Evolutionary conservation across 805 yeast genomes (phyloP).

Genomic region (Lachancea meyersii): DNA sequence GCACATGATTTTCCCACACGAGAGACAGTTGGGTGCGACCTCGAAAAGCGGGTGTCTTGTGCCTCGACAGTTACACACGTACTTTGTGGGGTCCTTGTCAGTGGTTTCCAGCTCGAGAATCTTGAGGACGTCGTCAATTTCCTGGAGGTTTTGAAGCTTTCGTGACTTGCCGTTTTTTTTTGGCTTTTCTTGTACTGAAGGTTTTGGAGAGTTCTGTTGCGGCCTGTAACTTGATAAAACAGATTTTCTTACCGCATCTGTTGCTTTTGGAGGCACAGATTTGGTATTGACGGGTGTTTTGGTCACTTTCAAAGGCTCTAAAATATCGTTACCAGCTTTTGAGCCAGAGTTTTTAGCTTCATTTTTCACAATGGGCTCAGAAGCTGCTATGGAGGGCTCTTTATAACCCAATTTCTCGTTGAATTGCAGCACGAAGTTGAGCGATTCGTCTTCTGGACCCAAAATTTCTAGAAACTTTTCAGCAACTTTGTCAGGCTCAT

Average conservation of each 20-base stretch:
- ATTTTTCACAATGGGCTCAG: background rate
- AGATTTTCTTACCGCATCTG: background rate
- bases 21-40: slow-evolving; percentile 85
- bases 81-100: slow-evolving; percentile 18
- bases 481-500: slow-evolving; percentile 25
- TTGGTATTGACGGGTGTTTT: background rate
- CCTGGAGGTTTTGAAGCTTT: slow-evolving; percentile 52
- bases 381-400: background rate
- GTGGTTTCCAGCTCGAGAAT: slow-evolving; percentile 41
- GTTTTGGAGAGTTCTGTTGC: background rate
- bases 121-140: slow-evolving; percentile 56
- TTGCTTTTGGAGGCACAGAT: background rate
- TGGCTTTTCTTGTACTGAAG: slow-evolving; percentile 1
- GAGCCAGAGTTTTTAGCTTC: background rate
- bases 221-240: background rate
- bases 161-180: slow-evolving; percentile 21
- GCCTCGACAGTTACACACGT: slow-evolving; percentile 76
- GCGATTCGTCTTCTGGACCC: slow-evolving; percentile 29
- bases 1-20: slow-evolving; percentile 93
- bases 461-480: slow-evolving; percentile 27
- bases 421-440: slow-evolving; percentile 29
- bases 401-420: slow-evolving; percentile 18
- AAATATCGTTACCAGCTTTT: background rate
- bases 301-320: slow-evolving; percentile 1
- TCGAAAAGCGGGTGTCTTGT: slow-evolving; percentile 82